phyloP scores from a whole-genome alignment of 2,329 filamentous ascomycete genomes.

The Teratosphaeria zuluensis region DNA sequence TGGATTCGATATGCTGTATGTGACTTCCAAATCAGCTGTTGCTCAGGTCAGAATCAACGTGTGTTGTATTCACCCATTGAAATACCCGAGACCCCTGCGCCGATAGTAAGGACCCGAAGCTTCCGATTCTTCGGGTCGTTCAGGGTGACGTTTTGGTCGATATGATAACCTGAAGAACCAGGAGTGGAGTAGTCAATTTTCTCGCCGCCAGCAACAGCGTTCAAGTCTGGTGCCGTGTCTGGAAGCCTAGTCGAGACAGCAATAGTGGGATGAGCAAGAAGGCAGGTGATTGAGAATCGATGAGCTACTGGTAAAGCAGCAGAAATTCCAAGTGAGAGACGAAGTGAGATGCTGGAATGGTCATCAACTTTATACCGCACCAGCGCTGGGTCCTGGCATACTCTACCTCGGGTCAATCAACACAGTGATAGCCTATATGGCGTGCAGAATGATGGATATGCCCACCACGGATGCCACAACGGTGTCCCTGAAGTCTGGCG shows the following conservation, averaged over 20 bases:
- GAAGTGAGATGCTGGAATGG: not conserved
- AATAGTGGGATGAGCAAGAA: too few species aligned
- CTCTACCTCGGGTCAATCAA: not conserved
- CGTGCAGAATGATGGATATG: not conserved
- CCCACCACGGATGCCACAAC: too few species aligned
- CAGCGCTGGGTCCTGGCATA: not conserved
- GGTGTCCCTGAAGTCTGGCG: too few species aligned
- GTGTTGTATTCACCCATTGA: slow-evolving; percentile 18
- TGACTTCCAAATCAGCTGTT: not conserved
- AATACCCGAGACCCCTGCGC: slow-evolving; percentile 39
- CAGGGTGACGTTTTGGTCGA: slow-evolving; percentile 29
- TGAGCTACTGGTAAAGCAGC: too few species aligned
- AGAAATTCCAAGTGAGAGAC: not conserved
- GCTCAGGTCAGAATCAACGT: not conserved
- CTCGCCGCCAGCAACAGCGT: slow-evolving; percentile 25
- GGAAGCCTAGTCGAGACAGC: not conserved
- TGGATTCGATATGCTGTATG: slow-evolving; percentile 37
- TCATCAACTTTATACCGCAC: not conserved
- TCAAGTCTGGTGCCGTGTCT: slow-evolving; percentile 36
- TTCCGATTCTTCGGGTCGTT: slow-evolving; percentile 34
- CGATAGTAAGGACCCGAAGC: slow-evolving; percentile 39
- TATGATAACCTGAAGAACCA: slow-evolving; percentile 32
- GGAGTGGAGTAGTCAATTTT: slow-evolving; percentile 35
- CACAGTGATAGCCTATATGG: not conserved
- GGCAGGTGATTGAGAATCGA: too few species aligned